Conservation (phyloP, 75 land plant genomes). For the Picea glauca region DNA sequence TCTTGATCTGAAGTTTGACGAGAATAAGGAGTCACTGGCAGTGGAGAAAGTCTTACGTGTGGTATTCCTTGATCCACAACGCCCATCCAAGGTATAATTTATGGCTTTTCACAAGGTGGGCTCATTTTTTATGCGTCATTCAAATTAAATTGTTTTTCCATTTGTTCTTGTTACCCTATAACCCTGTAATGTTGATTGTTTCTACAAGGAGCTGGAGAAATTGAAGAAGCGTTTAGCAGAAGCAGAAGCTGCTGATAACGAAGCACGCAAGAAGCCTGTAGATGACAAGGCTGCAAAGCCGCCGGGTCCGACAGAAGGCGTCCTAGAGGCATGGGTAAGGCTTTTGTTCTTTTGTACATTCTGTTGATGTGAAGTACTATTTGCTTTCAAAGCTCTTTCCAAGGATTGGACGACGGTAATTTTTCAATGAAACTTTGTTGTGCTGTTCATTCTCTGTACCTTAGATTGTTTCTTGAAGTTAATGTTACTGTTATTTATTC, state of each 20-base stretch:
- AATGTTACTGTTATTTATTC: neutral
- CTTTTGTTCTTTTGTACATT: too few relatives aligned
- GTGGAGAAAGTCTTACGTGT: conserved; percentile 80
- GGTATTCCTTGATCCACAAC: conserved; percentile 70
- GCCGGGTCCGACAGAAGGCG: too few relatives aligned
- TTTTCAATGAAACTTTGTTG: neutral
- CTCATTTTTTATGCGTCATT: neutral
- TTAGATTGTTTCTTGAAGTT: neutral
- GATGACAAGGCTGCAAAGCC: too few relatives aligned
- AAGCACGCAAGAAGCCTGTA: conserved; percentile 71
- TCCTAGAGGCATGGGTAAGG: too few relatives aligned
- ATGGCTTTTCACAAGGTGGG: neutral
- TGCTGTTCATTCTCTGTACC: neutral
- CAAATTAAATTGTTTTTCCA: neutral
- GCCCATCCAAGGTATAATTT: conserved; percentile 56
- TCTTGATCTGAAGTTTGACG: conserved; percentile 60
- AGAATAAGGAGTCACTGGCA: conserved; percentile 73
- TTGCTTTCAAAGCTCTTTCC: too few relatives aligned
- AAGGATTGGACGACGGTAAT: neutral
- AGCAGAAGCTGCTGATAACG: conserved; percentile 76
- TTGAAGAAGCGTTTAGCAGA: conserved; percentile 75
- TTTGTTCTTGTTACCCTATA: neutral
- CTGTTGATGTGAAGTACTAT: too few relatives aligned
- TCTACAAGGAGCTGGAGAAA: conserved; percentile 67
- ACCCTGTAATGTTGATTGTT: neutral